Base-by-base conservation (phyloP, 805 yeast genomes). In the Deakozyma indianensis region DNA sequence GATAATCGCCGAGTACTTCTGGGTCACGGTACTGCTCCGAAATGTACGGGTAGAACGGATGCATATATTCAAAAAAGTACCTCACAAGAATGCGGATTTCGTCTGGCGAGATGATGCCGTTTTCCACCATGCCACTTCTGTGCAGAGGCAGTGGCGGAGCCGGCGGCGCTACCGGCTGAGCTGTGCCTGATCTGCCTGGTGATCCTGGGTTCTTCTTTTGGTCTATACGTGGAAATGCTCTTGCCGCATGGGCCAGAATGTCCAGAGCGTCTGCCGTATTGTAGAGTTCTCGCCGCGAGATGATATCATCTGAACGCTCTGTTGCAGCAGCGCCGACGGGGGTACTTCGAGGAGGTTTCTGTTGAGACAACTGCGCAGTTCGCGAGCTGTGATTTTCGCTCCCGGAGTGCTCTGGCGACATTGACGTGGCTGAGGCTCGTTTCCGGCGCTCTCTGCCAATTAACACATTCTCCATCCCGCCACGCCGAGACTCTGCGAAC, bases 1-100 rank as follows among this genome's bases (percentile, higher is more conserved):
- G 95, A 60, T 83, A 83, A 3, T 80, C 80, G 0, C 87, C 79
- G 27, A 88, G 63, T 4, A 72, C 75, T 41, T 74, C 73, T 0
- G 84, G 74, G 45, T 75, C 70, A 43, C 80, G 88, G 35, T 87
- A 58, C 50, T 81, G 83, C 24, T 69, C 66, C 0, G 96, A 95
- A 35, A 90, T 71, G 57, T 80, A 83, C 1, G 96, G 96, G 63
- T 83, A 88, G 60, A 77, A 88, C 1, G 95, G 96, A 60, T 85
- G 94, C 78, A 88, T 74, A 2, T 86, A 75, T 3, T 75, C 60
- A 58, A 84, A 84, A 61, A 83, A 88, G 45, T 52, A 59, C 14
- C 48, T 44, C 11, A 61, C 53, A n/a, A 65, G 51, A n/a, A 48
- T 35, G 23, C 51, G 44, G 11, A 61, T 57, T 28, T 61, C 65